A percentile compares a stretch with the other conserved stretches of the same genome.
Conservation (phyloP, 768 basidiomycete genomes). For the Lentinula sp. region DNA sequence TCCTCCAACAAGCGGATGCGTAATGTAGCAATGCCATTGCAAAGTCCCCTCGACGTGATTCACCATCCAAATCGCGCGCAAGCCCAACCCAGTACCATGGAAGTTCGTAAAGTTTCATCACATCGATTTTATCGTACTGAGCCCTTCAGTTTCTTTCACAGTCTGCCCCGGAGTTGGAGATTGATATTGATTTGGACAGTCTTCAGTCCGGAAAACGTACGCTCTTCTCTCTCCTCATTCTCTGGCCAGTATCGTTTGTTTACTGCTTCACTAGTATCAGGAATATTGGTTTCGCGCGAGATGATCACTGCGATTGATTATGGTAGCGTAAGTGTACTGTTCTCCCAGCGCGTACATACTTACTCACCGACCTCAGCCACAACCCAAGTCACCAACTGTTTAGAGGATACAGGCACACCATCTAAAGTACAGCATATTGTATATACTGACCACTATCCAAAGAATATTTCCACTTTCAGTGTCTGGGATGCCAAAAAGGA, state of each 20-base stretch:
- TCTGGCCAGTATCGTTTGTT: too few relatives aligned
- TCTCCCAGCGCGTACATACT: background rate
- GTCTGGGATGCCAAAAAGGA: background rate
- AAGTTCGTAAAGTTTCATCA: too few relatives aligned
- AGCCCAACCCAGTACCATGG: too few relatives aligned
- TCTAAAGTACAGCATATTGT: background rate
- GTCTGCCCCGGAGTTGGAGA: background rate
- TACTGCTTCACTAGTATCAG: background rate
- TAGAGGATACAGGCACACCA: background rate
- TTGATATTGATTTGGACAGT: background rate
- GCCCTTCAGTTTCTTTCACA: background rate
- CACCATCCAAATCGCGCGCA: too few relatives aligned
- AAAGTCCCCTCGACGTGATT: too few relatives aligned
- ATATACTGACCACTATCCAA: background rate
- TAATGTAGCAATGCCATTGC: too few relatives aligned
- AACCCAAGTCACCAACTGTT: background rate
- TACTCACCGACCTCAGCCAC: background rate
- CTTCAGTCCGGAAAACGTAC: background rate
- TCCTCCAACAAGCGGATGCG: background rate
- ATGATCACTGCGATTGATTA: background rate
- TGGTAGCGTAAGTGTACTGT: background rate
- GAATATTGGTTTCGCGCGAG: background rate
- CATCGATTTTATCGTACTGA: too few relatives aligned
- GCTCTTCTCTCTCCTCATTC: background rate
- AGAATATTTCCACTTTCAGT: background rate